Percentiles rank a stretch among this genome's conserved stretches.
These are phyloP conservation scores for Prunus davidiana DNA, from an alignment of 306 rosid genomes.

Conservation along the genomic window DNA sequence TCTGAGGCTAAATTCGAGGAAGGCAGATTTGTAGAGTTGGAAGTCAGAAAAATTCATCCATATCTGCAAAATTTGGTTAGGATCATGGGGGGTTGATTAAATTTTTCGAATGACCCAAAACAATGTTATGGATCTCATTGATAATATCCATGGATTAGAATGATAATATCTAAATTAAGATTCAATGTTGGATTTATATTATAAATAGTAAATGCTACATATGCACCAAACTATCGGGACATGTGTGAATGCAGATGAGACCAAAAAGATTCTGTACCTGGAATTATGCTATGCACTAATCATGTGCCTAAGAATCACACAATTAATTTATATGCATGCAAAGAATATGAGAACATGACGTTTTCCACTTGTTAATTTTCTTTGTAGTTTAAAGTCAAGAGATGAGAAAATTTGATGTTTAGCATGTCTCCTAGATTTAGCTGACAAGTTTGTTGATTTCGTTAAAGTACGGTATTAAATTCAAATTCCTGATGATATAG, in stretches of 20 bases:
- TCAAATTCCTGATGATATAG: not conserved
- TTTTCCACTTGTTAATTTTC: not conserved
- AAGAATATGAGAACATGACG: constrained; percentile 16
- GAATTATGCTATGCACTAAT: not conserved
- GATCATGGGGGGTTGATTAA: not conserved
- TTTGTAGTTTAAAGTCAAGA: constrained; percentile 1
- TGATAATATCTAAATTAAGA: too few species aligned
- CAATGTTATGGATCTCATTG: not conserved
- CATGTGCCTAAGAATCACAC: constrained; percentile 2
- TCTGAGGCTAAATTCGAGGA: not conserved
- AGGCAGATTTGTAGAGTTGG: not conserved
- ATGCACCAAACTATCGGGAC: not conserved
- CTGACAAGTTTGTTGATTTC: not conserved
- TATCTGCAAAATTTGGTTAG: not conserved
- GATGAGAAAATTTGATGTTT: not conserved
- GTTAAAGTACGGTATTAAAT: not conserved
- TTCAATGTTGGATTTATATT: not conserved
- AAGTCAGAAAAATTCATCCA: not conserved
- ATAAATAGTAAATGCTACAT: not conserved
- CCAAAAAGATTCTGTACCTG: not conserved
- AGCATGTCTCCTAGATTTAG: constrained; percentile 10
- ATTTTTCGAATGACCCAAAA: not conserved
- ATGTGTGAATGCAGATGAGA: constrained; percentile 1
- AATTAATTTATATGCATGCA: not conserved
- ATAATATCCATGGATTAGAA: not conserved